These are phyloP conservation scores for Phytophthora macrochlamydospora DNA, from an alignment of 352 stramenopile species.

Conservation along the genomic window DNA sequence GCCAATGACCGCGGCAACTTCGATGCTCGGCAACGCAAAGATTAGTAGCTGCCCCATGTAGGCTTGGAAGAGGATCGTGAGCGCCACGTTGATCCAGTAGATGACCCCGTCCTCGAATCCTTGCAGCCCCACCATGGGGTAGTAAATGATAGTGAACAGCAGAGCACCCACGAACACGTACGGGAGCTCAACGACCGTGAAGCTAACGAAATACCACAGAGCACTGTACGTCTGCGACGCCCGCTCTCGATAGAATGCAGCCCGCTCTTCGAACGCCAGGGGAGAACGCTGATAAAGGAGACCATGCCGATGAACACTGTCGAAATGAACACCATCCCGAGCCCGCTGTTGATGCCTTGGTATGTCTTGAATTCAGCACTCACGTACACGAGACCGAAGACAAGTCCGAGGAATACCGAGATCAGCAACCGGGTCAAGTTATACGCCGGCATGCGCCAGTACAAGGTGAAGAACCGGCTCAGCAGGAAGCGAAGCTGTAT, in stretches of 20 bases:
- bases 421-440: constrained; percentile 70
- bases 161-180: constrained; percentile 28
- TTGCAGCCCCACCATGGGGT: constrained; percentile 81
- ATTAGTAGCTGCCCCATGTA: constrained; percentile 33
- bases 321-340: constrained; percentile 81
- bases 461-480: constrained; percentile 36
- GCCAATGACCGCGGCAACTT: constrained; percentile 46
- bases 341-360: constrained; percentile 30
- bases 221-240: constrained; percentile 46
- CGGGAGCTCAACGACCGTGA: constrained; percentile 38
- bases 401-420: constrained; percentile 59
- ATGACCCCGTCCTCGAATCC: constrained; percentile 50
- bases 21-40: constrained; percentile 38
- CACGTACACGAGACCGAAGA: constrained; percentile 74
- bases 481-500: constrained; percentile 39
- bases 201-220: constrained; percentile 61
- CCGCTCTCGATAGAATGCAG: constrained; percentile 78
- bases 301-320: constrained; percentile 71
- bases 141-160: constrained; percentile 78
- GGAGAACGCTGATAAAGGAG: constrained; percentile 62
- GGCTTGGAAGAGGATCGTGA: constrained; percentile 54
- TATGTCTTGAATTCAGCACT: constrained; percentile 39
- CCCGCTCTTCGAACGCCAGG: constrained; percentile 77
- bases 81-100: constrained; percentile 48
- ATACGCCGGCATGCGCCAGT: constrained; percentile 64